A percentile compares a stretch with the other conserved stretches of the same genome.
These are phyloP conservation scores for Phytophthora pistaciae DNA, from an alignment of 352 stramenopile species.

Conservation along the genomic window DNA sequence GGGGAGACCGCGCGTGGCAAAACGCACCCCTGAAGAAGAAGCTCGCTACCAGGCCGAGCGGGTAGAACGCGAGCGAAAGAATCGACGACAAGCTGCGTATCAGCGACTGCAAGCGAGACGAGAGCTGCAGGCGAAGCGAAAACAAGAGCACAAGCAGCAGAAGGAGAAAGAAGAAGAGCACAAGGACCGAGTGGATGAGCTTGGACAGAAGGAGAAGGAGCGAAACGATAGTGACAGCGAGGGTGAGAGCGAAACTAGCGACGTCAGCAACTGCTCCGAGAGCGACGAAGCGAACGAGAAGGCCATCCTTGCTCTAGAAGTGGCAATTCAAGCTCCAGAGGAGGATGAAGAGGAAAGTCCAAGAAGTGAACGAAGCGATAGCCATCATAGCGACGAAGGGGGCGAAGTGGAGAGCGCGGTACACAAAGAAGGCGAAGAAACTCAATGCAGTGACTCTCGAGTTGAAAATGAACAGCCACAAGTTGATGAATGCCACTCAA, in stretches of 20 bases:
- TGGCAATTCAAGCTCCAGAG: constrained; percentile 17
- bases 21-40: constrained; percentile 40
- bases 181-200: background rate
- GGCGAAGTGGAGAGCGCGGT: background rate
- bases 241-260: constrained; percentile 62
- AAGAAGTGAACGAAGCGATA: constrained; percentile 4
- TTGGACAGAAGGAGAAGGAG: background rate
- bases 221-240: constrained; percentile 17
- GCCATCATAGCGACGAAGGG: background rate
- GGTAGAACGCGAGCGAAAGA: constrained; percentile 59
- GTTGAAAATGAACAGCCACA: background rate
- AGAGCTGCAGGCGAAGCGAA: constrained; percentile 57
- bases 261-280: constrained; percentile 79
- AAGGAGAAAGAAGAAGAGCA: constrained; percentile 13
- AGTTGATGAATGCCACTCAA: constrained; percentile 4
- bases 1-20: constrained; percentile 33
- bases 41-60: constrained; percentile 22
- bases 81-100: constrained; percentile 59
- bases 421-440: background rate
- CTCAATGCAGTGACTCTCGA: background rate
- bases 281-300: constrained; percentile 65
- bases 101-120: constrained; percentile 67
- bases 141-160: constrained; percentile 39
- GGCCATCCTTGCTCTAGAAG: constrained; percentile 57
- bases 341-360: constrained; percentile 14